Base-by-base conservation (phyloP, 805 yeast species). In the Metschnikowia kunwiensis region DNA sequence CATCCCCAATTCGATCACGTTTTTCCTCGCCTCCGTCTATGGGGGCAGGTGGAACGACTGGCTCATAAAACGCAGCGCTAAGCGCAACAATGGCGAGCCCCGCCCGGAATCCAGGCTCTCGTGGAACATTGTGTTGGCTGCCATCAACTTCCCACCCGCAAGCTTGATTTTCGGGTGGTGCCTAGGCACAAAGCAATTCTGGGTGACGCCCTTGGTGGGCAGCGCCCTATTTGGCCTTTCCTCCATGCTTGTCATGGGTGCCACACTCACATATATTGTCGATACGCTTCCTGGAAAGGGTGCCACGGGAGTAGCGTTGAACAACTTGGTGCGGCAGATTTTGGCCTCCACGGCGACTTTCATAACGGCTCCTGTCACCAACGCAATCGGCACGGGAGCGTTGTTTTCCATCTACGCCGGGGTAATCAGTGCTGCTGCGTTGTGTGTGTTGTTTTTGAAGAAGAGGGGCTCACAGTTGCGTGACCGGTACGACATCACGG, bases 241-340 rank as follows among this genome's bases (percentile, higher is more conserved):
- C 0, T 77, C 85, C 22, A 83, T 86, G 93, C 76, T 86, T 60
- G 77, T 84, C 4, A 84, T 86, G 48, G 93, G 94, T 3, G 77
- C 86, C 7, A 81, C 87, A 0, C 75, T 82, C 2, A 86, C 95
- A 0, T 87, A 86, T 53, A 61, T 86, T 36, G 88, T 87, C 1
- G 96, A 86, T 53, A 77, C 86, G 1, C 66, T 87, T 30, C 95
- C 96, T 0, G 94, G 95, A 0, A 72, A 80, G 50, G 94, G 95
- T 27, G 89, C 95, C 10, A 83, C 95, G 0, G 95, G 94, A 0
- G 86, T 86, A 32, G 95, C 95, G 0, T 57, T 87, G 33, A 86
- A 84, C 51, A 87, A 86, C 53, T 70, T 86, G 37, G 67, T 82
- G 13, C 70, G 96, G 49, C 83, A 79, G 68, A 61, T 77, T 1